Base-by-base conservation (phyloP, 2,329 filamentous ascomycete genomes). In the Calonectria montana region DNA sequence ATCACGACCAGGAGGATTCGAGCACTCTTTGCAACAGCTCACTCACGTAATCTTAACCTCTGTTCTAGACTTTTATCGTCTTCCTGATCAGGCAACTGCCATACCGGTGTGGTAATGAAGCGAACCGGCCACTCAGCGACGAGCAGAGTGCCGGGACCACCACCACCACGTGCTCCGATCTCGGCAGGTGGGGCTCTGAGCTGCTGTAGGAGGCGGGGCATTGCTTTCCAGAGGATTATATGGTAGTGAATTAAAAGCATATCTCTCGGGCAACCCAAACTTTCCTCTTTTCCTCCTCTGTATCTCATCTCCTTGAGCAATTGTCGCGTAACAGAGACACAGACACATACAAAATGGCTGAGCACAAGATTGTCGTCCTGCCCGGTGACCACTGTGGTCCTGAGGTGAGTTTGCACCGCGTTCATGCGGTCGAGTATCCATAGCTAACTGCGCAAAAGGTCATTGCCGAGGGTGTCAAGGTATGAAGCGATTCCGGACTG, bases 341-440 rank as follows among this genome's bases (percentile, higher is more conserved):
- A 53, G 2, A 55, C 45, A 71, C 48, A 37, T 16, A 41, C 27
- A 72, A 62, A 39, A 95, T 95, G 93, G 84, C 92, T 77, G 88
- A 90, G 63, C 92, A 91, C 82, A 94, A 94, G 76, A 93, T 96
- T 82, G 94, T 96, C 73, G 93, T 96, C 70, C 94, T 96, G 83
- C 93, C 85, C 65, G 94, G 94, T 80, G 95, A 97, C 87, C 94
- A 97, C 84, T 94, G 93, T 81, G 94, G 94, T 83, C 94, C 94
- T 1, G 94, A 97, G 91, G 94, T 95, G 57, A 25, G 84, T 79
- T 90, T 78, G 57, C 53, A 37, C 48, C 29, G 63, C 48, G 55
- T 31, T 21, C 35, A 64, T 48, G 35, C n/a, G n/a, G 43, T 25
- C 53, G 29, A 37, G 50, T 25, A n/a, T 3, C 68, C 12, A 71